Base-by-base conservation (phyloP, 2,329 filamentous ascomycete genomes). In the Bipolaris cookei region DNA sequence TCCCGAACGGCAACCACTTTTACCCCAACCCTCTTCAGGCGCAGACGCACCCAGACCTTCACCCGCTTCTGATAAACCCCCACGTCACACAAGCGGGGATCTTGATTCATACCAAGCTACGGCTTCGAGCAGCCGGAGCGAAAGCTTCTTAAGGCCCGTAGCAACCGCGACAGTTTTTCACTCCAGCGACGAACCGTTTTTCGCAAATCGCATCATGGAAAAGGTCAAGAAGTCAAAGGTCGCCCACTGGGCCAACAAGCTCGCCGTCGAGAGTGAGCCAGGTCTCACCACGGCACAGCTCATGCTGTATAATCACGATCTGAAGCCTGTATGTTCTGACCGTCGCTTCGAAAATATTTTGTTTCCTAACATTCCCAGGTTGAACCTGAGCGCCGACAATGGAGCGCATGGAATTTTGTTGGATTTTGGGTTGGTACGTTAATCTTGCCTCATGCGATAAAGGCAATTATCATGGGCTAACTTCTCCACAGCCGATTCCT, bases 331-430 rank as follows among this genome's bases (percentile, higher is more conserved):
- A 38, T 13, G 56, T 54, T 30, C 21, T 6, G 18, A 32, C 18
- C 21, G 6, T 30, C 14, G 7, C 14, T 8, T 30, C 11, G 6
- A 18, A 4, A 10, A 25, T 39, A 3, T 8, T 20, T 23, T 23
- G 6, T 16, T 38, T 38, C n/a, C 56, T 61, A 51, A 68, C 32
- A 43, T 59, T 47, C 35, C 3, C 28, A 66, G 54, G 91, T 97
- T 49, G 92, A 96, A 73, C 87, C 87, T 14, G 86, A 86, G 62
- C 86, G 91, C 56, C 87, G 93, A 52, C 86, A 91, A 84, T 97
- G 93, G 92, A 87, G 88, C 16, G 80, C 89, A 28, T 92, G 90
- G 86, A 96, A 96, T 76, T 97, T 92, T 73, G 89, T 96, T 38
- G 90, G 87, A 13, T 95, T 95, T 72, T 95, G 91, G 91, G 84